Evolutionary conservation across 108 stramenopile species (phyloP), one percentile per base, ranked within the genome.

Genomic region (Fragilaria radians): DNA sequence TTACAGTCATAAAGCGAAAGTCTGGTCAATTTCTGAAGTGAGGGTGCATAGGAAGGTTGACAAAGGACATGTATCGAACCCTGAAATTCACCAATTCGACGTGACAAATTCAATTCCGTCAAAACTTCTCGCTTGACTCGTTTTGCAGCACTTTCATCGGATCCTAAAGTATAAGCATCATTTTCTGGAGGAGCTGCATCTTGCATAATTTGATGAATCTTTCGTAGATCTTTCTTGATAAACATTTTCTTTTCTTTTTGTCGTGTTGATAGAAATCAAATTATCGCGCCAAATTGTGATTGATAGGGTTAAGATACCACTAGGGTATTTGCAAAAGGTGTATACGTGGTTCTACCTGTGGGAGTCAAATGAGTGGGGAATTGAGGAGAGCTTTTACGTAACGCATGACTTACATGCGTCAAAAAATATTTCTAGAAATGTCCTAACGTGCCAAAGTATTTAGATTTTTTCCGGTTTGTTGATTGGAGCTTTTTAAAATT

Each of bases 181-280:
- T 52, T 27, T 52, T 52, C 24, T 2, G 27, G 17, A 24, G 27
- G 50, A 30, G 68, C 59, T 27, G 80, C 83, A 49, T 84, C 83
- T 17, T 62, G 54, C 23, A 85, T 36, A 65, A 85, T 85, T 34
- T 66, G 67, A 22, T 80, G 80, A 9, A 85, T 79, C 65, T 85
- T 85, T 27, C 83, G 77, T 33, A 78, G 48, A 49, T 85, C 83
- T 59, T 85, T 85, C 34, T 85, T 85, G 54, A 85, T 66, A 52
- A 85, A 85, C 83, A 85, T 85, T 32, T 17, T 57, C 23, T 32
- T 30, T 55, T 24, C 26, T 0, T 17, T 4, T n/a, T 21, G 49
- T 25, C 33, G 26, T 14, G 25, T 34, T 48, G 19, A 22, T 1
- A 42, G 18, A 52, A 29, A 29, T 21, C 28, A n/a, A n/a, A n/a